Conservation (phyloP, 2,329 filamentous ascomycete genomes). For the Xylariaceae sp. region DNA sequence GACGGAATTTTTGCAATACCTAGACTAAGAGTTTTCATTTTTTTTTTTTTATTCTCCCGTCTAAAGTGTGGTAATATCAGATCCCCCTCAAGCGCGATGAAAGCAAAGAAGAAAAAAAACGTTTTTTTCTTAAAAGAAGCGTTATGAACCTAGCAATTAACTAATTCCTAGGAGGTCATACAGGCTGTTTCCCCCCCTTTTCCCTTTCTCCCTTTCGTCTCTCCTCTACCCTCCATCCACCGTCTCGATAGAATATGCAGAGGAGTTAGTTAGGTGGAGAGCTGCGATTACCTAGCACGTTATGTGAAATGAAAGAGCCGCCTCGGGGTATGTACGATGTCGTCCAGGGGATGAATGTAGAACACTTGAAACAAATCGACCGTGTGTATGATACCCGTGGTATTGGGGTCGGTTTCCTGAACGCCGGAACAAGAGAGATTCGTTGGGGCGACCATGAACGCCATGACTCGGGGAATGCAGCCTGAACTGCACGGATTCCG, state of each 20-base stretch:
- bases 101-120: no score
- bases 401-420: background rate
- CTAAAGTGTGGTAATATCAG: no score
- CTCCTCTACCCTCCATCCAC: no score
- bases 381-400: background rate
- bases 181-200: no score
- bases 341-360: background rate
- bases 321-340: background rate
- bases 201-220: no score
- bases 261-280: background rate
- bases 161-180: no score
- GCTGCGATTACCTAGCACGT: background rate
- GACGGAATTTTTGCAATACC: no score
- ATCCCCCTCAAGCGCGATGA: no score
- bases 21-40: no score
- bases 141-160: no score
- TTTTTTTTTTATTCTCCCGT: no score
- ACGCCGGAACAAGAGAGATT: background rate
- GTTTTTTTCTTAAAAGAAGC: no score
- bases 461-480: slow-evolving; percentile 7
- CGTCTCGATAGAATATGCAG: background rate
- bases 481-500: slow-evolving; percentile 12
- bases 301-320: background rate
- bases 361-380: background rate
- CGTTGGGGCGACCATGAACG: background rate